Evolutionary conservation across 2,329 filamentous ascomycete species (phyloP).

Genomic region (Paecilomyces sp.): DNA sequence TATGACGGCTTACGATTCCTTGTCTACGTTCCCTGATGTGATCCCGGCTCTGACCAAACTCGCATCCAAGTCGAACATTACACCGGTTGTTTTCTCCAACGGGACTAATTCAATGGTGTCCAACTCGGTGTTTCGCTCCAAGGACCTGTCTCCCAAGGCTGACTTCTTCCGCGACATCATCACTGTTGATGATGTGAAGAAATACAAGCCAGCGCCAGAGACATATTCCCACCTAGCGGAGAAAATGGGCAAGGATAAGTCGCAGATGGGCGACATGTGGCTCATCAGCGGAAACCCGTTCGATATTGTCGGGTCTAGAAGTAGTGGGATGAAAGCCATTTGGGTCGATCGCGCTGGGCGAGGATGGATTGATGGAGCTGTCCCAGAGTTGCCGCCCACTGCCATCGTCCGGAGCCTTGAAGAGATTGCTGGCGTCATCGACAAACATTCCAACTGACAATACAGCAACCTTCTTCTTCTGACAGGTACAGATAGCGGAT

Average conservation of each 20-base stretch:
- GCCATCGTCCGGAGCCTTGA: slow-evolving; percentile 50
- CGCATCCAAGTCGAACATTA: slow-evolving; percentile 33
- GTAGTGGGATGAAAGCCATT: slow-evolving; percentile 54
- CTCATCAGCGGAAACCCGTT: slow-evolving; percentile 68
- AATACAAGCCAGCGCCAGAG: slow-evolving; percentile 59
- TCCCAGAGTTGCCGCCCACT: slow-evolving; percentile 45
- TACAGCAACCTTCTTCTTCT: neutral
- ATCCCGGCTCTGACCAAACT: slow-evolving; percentile 45
- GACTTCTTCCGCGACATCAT: slow-evolving; percentile 49
- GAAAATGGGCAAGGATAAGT: slow-evolving; percentile 40
- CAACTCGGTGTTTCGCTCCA: slow-evolving; percentile 52
- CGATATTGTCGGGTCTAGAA: slow-evolving; percentile 59
- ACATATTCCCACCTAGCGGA: slow-evolving; percentile 55
- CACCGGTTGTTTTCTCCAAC: slow-evolving; percentile 63
- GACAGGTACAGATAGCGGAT: neutral
- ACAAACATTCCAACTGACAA: slow-evolving; percentile 7
- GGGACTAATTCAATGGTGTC: slow-evolving; percentile 58
- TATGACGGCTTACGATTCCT: slow-evolving; percentile 58
- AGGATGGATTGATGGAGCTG: slow-evolving; percentile 60
- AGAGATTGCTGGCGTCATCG: slow-evolving; percentile 43
- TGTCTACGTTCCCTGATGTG: slow-evolving; percentile 61
- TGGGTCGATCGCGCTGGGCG: slow-evolving; percentile 59
- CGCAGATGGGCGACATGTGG: slow-evolving; percentile 51
- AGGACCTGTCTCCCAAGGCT: slow-evolving; percentile 45
- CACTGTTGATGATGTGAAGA: slow-evolving; percentile 52